Percentiles rank a stretch among this genome's conserved stretches.
Conservation (phyloP, 495 filamentous ascomycete species). For the Trichocladium antarcticum region DNA sequence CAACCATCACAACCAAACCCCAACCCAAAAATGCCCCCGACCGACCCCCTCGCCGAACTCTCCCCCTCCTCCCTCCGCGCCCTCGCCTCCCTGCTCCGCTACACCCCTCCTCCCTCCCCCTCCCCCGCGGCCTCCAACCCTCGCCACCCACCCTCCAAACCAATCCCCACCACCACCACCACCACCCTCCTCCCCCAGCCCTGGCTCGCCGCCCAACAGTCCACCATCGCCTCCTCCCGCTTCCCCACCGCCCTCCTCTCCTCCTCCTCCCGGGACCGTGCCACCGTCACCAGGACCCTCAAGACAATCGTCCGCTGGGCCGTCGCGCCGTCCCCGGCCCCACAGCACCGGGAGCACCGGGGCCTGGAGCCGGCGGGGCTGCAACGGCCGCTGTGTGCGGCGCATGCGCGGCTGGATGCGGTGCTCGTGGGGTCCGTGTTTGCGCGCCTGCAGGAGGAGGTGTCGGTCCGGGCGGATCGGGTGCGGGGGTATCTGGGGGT, state of each 20-base stretch:
- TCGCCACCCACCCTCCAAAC: too few species aligned
- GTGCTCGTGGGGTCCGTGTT: not conserved
- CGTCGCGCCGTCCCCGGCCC: too few species aligned
- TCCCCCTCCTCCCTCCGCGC: not conserved
- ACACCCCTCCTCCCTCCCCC: not conserved
- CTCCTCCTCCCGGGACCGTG: too few species aligned
- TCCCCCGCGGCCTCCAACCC: not conserved
- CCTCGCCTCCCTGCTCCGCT: not conserved
- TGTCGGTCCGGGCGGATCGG: not conserved
- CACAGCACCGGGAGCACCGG: too few species aligned
- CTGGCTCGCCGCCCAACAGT: too few species aligned
- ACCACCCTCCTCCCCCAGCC: too few species aligned
- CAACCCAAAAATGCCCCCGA: not conserved
- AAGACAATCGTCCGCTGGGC: too few species aligned
- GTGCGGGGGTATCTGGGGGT: not conserved
- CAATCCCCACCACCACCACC: too few species aligned
- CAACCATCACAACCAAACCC: not conserved
- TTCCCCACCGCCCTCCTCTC: too few species aligned
- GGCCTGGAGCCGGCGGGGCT: not conserved
- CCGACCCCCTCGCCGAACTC: not conserved
- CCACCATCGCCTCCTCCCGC: too few species aligned
- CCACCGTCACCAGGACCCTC: too few species aligned
- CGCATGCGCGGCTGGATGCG: not conserved
- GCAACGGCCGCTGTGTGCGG: not conserved
- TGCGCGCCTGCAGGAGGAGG: conserved; percentile 1